Percentiles rank a stretch among this genome's conserved stretches.
Evolutionary conservation across 768 basidiomycete species (phyloP).

Genomic region (Tylopilus felleus): DNA sequence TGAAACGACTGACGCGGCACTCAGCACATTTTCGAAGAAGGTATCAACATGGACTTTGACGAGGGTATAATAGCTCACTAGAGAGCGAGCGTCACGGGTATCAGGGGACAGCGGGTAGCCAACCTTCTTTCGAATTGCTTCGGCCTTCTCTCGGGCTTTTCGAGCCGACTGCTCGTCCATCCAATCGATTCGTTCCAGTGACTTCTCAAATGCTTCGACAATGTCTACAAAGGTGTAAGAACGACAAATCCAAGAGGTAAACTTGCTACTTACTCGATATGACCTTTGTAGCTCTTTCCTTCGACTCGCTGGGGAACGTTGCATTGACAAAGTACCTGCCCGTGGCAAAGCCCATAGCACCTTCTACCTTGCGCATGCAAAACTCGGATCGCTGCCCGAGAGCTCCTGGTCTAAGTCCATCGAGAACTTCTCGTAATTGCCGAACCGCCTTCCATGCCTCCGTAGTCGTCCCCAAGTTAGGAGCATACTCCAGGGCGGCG

Average conservation of each 20-base stretch:
- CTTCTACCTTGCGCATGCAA: constrained; percentile 72
- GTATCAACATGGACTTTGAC: constrained; percentile 62
- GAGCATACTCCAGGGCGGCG: constrained; percentile 63
- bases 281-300: constrained; percentile 74
- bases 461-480: constrained; percentile 69
- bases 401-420: constrained; percentile 85
- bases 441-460: constrained; percentile 77
- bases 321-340: constrained; percentile 87
- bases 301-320: constrained; percentile 77
- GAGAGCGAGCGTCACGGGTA: constrained; percentile 63
- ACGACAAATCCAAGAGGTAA: neutral
- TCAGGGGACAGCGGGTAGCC: constrained; percentile 90
- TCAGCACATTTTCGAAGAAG: constrained; percentile 85
- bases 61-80: constrained; percentile 70
- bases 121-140: constrained; percentile 67
- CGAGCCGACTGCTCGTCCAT: constrained; percentile 83
- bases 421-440: constrained; percentile 64
- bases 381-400: constrained; percentile 80
- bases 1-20: constrained; percentile 43
- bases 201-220: constrained; percentile 76
- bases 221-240: constrained; percentile 50
- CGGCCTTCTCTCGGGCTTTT: constrained; percentile 82
- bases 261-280: constrained; percentile 57
- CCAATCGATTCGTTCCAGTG: constrained; percentile 77
- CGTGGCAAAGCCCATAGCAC: constrained; percentile 80